phyloP scores from a whole-genome alignment of 805 yeast species.

The Vanderwaltozyma tropicalis region DNA sequence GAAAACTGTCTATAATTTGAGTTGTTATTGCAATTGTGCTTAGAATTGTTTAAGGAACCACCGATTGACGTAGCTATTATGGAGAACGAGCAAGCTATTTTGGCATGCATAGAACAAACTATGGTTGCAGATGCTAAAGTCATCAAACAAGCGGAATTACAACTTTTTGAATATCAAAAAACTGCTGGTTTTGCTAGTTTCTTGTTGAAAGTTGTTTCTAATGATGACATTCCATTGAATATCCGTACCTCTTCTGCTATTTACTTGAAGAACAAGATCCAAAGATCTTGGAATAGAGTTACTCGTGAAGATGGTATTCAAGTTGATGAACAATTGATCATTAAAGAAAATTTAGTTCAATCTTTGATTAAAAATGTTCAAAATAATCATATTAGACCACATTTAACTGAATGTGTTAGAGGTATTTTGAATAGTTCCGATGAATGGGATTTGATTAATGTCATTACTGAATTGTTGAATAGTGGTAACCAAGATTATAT shows the following conservation, averaged over 20 bases:
- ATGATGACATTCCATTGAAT: slow-evolving; percentile 32
- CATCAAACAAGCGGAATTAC: slow-evolving; percentile 45
- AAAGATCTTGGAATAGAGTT: slow-evolving; percentile 39
- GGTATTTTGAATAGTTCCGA: slow-evolving; percentile 39
- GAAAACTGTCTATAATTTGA: too few species aligned
- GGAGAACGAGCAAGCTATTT: slow-evolving; percentile 39
- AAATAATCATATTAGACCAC: slow-evolving; percentile 40
- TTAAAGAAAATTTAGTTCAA: slow-evolving; percentile 45
- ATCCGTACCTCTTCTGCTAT: slow-evolving; percentile 55
- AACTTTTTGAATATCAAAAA: slow-evolving; percentile 40
- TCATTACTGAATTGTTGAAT: slow-evolving; percentile 28
- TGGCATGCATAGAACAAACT: slow-evolving; percentile 43
- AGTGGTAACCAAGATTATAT: slow-evolving; percentile 32
- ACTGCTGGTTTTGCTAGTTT: slow-evolving; percentile 50
- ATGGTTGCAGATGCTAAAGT: slow-evolving; percentile 40
- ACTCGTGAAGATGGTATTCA: slow-evolving; percentile 26
- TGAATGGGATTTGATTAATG: slow-evolving; percentile 29
- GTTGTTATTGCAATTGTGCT: too few species aligned
- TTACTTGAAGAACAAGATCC: slow-evolving; percentile 55
- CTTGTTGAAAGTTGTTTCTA: slow-evolving; percentile 40
- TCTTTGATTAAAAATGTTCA: slow-evolving; percentile 37
- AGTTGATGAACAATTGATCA: slow-evolving; percentile 42
- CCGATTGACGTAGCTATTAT: slow-evolving; percentile 7
- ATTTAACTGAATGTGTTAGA: slow-evolving; percentile 47
- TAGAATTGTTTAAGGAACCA: too few species aligned